phyloP scores from a whole-genome alignment of 495 filamentous ascomycete genomes.

The Eremomyces bilateralis region DNA sequence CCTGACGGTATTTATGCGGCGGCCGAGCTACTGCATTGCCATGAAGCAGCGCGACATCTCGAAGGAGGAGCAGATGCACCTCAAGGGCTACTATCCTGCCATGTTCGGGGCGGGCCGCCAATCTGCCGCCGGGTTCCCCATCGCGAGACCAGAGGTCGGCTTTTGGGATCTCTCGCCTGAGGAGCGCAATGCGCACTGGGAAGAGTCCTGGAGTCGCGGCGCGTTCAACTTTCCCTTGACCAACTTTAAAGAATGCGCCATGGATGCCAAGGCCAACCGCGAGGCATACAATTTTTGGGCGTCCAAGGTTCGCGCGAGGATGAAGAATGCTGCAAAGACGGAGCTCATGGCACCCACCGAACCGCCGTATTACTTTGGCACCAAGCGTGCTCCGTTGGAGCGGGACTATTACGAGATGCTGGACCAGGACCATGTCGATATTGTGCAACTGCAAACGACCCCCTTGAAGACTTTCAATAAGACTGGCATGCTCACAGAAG shows the following conservation, averaged over 20 bases:
- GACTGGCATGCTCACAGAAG: constrained; percentile 4
- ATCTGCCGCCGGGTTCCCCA: constrained; percentile 3
- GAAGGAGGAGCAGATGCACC: constrained; percentile 2
- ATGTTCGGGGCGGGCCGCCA: constrained; percentile 3
- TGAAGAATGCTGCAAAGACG: constrained; percentile 7
- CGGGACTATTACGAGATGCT: constrained; percentile 10
- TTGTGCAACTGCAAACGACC: constrained; percentile 5
- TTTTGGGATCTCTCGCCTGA: constrained; percentile 6
- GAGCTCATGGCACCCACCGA: constrained; percentile 7
- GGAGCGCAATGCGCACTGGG: constrained; percentile 3
- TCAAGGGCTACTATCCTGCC: constrained; percentile 3
- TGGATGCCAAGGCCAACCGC: constrained; percentile 8
- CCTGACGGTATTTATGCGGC: constrained; percentile 6
- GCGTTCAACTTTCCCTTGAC: constrained; percentile 7
- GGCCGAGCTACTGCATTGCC: constrained; percentile 6
- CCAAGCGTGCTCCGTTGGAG: constrained; percentile 8
- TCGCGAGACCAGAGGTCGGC: not conserved
- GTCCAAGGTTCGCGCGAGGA: constrained; percentile 5
- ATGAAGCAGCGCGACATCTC: constrained; percentile 7
- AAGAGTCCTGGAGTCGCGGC: constrained; percentile 5
- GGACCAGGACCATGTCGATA: constrained; percentile 5
- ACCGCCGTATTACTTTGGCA: constrained; percentile 8
- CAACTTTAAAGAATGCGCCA: constrained; percentile 4
- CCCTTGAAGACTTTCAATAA: constrained; percentile 6
- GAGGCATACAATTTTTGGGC: constrained; percentile 10